phyloP scores from a whole-genome alignment of 176 grass and related monocot genomes.

The Aegilops longissima region DNA sequence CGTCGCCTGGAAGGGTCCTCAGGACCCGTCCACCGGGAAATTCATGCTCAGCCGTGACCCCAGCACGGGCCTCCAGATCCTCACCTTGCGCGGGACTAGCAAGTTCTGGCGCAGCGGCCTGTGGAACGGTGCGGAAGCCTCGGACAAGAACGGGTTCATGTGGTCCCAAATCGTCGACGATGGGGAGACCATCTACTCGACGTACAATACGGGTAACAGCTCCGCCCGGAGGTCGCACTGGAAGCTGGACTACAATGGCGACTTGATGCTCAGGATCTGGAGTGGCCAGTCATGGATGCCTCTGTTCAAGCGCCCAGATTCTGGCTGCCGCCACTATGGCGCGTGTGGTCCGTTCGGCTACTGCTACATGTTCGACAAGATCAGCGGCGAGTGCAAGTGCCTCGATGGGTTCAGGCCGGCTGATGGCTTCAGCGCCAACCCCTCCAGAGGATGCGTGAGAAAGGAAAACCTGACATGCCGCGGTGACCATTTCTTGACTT shows the following conservation, averaged over 20 bases:
- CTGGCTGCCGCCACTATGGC: not conserved
- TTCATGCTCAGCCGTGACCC: not conserved
- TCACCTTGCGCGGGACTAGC: not conserved
- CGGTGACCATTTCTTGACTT: not conserved
- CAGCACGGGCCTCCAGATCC: not conserved
- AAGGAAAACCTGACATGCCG: constrained; percentile 26
- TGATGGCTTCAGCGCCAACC: not conserved
- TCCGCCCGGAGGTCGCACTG: not conserved
- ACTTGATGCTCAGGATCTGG: not conserved
- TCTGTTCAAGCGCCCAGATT: not conserved
- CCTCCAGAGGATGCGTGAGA: constrained; percentile 36
- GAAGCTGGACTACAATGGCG: not conserved
- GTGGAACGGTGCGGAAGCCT: constrained; percentile 10
- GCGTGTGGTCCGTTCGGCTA: constrained; percentile 44
- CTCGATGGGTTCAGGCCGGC: constrained; percentile 28
- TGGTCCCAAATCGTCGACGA: not conserved
- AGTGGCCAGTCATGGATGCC: not conserved
- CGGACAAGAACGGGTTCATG: not conserved
- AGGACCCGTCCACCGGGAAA: not conserved
- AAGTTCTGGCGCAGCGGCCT: constrained; percentile 38
- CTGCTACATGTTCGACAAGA: constrained; percentile 26
- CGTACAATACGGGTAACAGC: not conserved
- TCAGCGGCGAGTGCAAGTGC: constrained; percentile 17
- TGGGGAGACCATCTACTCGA: not conserved
- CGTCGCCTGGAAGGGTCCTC: not conserved